phyloP scores from a whole-genome alignment of 208 protist species.

The Wallacemonas rigidus region DNA sequence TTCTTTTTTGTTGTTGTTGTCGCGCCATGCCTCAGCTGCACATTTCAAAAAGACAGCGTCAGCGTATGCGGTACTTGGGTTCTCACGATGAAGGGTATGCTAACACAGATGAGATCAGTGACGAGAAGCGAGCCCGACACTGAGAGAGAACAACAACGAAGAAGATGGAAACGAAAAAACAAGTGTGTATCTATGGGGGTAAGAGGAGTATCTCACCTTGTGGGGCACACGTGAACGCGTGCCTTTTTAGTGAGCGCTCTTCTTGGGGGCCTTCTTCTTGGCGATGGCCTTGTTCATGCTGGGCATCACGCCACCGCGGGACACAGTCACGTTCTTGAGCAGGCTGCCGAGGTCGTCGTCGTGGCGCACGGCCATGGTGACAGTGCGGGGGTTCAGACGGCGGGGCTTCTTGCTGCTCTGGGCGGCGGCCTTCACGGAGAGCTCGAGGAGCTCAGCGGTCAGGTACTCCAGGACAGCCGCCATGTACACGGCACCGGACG shows the following conservation, averaged over 20 bases:
- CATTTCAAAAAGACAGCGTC: background rate
- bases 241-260: conserved; percentile 48
- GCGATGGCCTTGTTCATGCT: conserved; percentile 77
- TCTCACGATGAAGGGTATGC: too few species aligned
- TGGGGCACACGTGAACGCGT: conserved; percentile 31
- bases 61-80: too few species aligned
- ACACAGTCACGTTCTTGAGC: conserved; percentile 76
- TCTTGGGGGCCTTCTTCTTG: conserved; percentile 80
- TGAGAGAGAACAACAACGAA: too few species aligned
- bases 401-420: conserved; percentile 68
- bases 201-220: background rate
- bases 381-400: conserved; percentile 72
- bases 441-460: conserved; percentile 85
- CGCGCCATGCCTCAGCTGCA: background rate
- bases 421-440: conserved; percentile 75
- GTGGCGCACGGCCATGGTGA: conserved; percentile 80
- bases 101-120: too few species aligned
- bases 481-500: conserved; percentile 98
- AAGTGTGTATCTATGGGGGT: conserved; percentile 20
- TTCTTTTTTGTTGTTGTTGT: background rate
- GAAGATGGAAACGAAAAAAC: conserved; percentile 23
- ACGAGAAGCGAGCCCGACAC: too few species aligned
- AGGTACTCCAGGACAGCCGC: conserved; percentile 99
- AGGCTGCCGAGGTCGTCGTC: conserved; percentile 73
- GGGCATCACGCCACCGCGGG: conserved; percentile 80